Evolutionary conservation across 2,329 filamentous ascomycete species (phyloP), one percentile per base, ranked within the genome.

Genomic region (Colletotrichum sp.): DNA sequence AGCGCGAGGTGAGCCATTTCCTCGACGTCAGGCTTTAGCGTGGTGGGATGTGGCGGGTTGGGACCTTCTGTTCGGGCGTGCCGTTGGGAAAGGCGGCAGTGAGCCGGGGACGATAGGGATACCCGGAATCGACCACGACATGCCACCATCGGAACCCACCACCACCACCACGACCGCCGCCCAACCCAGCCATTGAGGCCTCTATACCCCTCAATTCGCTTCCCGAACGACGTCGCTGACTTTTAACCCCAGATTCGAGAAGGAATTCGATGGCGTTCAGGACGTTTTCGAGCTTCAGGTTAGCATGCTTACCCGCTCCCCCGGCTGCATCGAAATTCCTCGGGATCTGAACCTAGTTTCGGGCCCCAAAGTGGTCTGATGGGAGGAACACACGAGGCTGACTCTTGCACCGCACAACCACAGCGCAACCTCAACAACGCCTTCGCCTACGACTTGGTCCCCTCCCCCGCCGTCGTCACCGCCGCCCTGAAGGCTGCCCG

Each of bases 281-380:
- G 97, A 99, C 90, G 96, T 99, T 84, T 99, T 99, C 87, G 97
- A 99, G 93, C 95, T 99, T 84, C 96, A 98, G 95, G 96, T 98
- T 93, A 84, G 91, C 60, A 39, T 16, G n/a, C 26, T 57, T 36
- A 21, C 59, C 59, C 28, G n/a, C 28, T 32, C 52, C 34, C 66
- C 66, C 36, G 30, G 24, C 34, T 55, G 57, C 69, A 52, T 52
- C 43, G 52, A 71, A 68, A 52, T 59, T 34, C 70, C 65, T 69
- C 66, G 74, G 66, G 55, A 72, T 69, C 66, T 71, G 65, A 77
- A 60, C 48, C 71, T 68, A 68, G 64, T 69, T 52, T 65, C 43
- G 43, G 61, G 48, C 43, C 16, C 68, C 68, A 69, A 76, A 74
- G 76, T 78, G 77, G 77, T 73, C 78, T 78, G 78, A 80, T 78